These are phyloP conservation scores for Collybia sp. DNA, from an alignment of 768 basidiomycete genomes.

Conservation along the genomic window DNA sequence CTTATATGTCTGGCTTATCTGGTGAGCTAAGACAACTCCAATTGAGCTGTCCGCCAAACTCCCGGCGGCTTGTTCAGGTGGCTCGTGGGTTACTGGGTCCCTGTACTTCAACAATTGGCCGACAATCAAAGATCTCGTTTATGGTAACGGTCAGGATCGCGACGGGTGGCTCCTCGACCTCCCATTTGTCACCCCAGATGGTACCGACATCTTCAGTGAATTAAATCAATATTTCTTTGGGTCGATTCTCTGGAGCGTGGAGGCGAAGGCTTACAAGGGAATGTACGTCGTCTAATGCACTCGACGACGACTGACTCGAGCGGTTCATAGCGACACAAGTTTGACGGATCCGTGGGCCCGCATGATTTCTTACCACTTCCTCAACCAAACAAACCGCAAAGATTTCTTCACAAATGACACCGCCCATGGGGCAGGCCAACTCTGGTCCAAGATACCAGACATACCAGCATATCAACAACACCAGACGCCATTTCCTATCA, in stretches of 20 bases:
- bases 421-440: slow-evolving; percentile 67
- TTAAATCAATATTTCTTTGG: slow-evolving; percentile 50
- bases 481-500: slow-evolving; percentile 62
- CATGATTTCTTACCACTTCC: slow-evolving; percentile 68
- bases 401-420: slow-evolving; percentile 60
- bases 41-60: background rate
- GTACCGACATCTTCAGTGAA: slow-evolving; percentile 37
- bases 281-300: slow-evolving; percentile 36
- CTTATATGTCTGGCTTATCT: slow-evolving; percentile 64
- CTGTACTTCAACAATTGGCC: slow-evolving; percentile 65
- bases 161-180: slow-evolving; percentile 56
- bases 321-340: slow-evolving; percentile 48
- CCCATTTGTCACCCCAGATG: slow-evolving; percentile 49
- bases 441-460: slow-evolving; percentile 55
- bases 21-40: slow-evolving; percentile 28
- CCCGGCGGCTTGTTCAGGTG: slow-evolving; percentile 31
- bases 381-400: slow-evolving; percentile 52
- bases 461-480: slow-evolving; percentile 46
- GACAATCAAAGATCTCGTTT: slow-evolving; percentile 48
- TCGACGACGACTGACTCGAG: background rate
- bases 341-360: slow-evolving; percentile 62
- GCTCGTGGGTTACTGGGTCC: slow-evolving; percentile 66
- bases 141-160: slow-evolving; percentile 44
- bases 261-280: slow-evolving; percentile 48
- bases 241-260: slow-evolving; percentile 48